A percentile compares a stretch with the other conserved stretches of the same genome.
Conservation (phyloP, 2,329 filamentous ascomycete genomes). For the Monilinia fructicola region DNA sequence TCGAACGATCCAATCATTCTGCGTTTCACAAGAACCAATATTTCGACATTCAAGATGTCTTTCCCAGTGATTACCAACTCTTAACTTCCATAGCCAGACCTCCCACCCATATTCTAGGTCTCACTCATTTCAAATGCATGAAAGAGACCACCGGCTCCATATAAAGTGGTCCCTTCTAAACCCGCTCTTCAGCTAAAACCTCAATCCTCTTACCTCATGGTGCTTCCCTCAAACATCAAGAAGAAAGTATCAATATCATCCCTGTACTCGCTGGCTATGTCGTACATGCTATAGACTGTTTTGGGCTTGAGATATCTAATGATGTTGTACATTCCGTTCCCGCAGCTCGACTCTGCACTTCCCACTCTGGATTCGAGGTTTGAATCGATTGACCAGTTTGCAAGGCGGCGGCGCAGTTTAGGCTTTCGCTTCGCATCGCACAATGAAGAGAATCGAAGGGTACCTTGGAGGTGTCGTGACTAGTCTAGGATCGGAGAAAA, state of each 20-base stretch:
- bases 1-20: no score
- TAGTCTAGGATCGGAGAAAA: no score
- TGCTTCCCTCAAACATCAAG: background rate
- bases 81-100: no score
- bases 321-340: constrained; percentile 47
- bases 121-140: background rate
- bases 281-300: constrained; percentile 48
- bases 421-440: constrained; percentile 40
- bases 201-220: background rate
- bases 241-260: constrained; percentile 4
- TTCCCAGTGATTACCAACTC: background rate
- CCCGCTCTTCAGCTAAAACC: background rate
- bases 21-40: no score
- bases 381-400: constrained; percentile 48
- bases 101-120: background rate
- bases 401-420: constrained; percentile 50
- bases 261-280: constrained; percentile 42
- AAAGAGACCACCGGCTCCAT: background rate
- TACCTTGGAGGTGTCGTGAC: no score
- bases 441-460: background rate
- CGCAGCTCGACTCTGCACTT: constrained; percentile 47
- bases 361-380: constrained; percentile 44
- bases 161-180: background rate
- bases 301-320: constrained; percentile 46
- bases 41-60: background rate